Evolutionary conservation across 2,329 filamentous ascomycete genomes (phyloP).

Genomic region (Fusarium sarcochroum): DNA sequence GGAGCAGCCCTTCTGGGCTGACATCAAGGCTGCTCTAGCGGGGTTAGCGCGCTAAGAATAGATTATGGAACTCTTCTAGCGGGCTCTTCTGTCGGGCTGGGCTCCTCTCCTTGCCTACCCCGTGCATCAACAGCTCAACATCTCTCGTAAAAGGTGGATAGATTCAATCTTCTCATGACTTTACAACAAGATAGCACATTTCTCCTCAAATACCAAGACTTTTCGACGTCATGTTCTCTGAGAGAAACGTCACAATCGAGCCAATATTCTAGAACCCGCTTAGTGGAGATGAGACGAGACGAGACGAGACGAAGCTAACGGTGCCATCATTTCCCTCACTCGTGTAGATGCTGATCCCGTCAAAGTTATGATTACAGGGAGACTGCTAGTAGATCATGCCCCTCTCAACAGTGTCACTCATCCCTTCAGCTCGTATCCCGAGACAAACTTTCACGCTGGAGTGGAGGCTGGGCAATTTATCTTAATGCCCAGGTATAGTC

Average conservation of each 20-base stretch:
- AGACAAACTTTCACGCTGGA: not conserved
- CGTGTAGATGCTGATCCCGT: slow-evolving; percentile 7
- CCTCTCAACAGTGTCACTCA: not conserved
- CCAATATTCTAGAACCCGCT: slow-evolving; percentile 18
- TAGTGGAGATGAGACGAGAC: not conserved
- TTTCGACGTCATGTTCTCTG: slow-evolving; percentile 16
- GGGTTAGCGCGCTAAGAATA: slow-evolving; percentile 33
- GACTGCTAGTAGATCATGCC: not conserved
- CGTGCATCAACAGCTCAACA: not conserved
- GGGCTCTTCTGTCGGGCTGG: not conserved
- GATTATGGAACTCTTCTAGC: slow-evolving; percentile 30
- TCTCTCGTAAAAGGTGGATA: not conserved
- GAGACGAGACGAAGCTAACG: not conserved
- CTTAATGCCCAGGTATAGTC: not conserved
- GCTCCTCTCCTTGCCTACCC: not conserved
- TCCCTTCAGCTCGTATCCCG: slow-evolving; percentile 18
- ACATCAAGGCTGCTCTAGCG: slow-evolving; percentile 9
- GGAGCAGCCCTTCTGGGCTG: slow-evolving; percentile 30
- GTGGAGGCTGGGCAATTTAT: slow-evolving; percentile 1
- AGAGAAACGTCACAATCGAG: slow-evolving; percentile 7
- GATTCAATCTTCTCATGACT: not conserved
- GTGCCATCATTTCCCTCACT: slow-evolving; percentile 21
- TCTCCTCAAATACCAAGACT: not conserved
- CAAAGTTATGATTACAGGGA: not conserved
- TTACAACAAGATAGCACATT: not conserved